Conservation (phyloP, 768 basidiomycete species). For the Suillus subalutaceus region DNA sequence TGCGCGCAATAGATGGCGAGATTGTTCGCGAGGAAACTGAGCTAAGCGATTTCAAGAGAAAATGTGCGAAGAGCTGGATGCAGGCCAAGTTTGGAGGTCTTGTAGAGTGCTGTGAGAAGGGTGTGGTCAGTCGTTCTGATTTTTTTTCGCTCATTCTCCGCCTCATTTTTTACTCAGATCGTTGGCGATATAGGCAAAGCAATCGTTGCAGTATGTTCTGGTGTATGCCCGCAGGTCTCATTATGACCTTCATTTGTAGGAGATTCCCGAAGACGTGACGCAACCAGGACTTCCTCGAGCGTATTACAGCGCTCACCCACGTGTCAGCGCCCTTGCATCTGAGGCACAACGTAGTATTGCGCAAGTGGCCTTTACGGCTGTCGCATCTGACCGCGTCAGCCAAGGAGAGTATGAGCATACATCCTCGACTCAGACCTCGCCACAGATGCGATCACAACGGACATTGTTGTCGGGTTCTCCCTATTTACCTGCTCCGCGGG, state of each 20-base stretch:
- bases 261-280: conserved; percentile 80
- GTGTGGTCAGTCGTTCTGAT: conserved; percentile 42
- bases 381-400: conserved; percentile 29
- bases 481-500: conserved; percentile 36
- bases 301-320: conserved; percentile 69
- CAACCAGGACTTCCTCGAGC: conserved; percentile 78
- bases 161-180: conserved; percentile 33
- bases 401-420: conserved; percentile 17
- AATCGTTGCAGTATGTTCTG: conserved; percentile 41
- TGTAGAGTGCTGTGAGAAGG: conserved; percentile 83
- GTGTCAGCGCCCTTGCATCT: conserved; percentile 59
- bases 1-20: conserved; percentile 75
- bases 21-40: conserved; percentile 83
- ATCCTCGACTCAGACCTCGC: conserved; percentile 10
- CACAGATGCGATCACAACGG: conserved; percentile 7
- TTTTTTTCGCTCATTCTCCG: background rate
- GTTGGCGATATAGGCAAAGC: conserved; percentile 53
- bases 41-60: conserved; percentile 83
- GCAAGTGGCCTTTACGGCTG: conserved; percentile 51
- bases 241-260: conserved; percentile 41
- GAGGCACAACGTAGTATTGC: conserved; percentile 63
- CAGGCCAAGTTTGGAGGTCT: conserved; percentile 87
- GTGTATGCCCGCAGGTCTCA: background rate
- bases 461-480: conserved; percentile 13
- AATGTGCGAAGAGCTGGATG: conserved; percentile 69